Base-by-base conservation (phyloP, 495 filamentous ascomycete genomes). In the Aspergillus nidulans region DNA sequence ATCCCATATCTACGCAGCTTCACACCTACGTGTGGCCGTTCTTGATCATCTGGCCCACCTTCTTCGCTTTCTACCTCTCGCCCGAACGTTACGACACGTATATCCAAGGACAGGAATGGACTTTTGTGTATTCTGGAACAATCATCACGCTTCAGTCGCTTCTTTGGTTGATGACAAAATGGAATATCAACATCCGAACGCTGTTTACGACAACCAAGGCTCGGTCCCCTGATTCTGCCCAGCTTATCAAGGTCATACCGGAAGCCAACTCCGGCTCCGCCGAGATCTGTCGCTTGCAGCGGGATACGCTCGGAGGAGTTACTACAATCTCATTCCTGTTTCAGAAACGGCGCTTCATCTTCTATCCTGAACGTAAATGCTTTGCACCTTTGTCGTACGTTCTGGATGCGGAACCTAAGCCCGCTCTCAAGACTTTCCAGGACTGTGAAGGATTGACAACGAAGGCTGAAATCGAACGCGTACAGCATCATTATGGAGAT, bases 261-360 rank as follows among this genome's bases (percentile, higher is more conserved):
- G 76, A 88, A 40, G 85, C 85, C 48, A 99, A 97, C 65, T 90
- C 95, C 45, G 94, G 94, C 32, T 77, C 85, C 38, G 79, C 92
- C 24, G 94, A 97, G 62, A 95, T 99, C 46, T 96, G 91, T 72
- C 66, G 79, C 49, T 71, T 99, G 52, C 69, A 83, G 55, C 81
- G 82, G 58, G 90, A 96, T 56, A 89, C 78, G 68, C 75, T 79
- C 55, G 86, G 81, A 46, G 85, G 81, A 51, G 88, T 87, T 74
- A 75, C 81, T 23, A 94, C 85, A 40, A 66, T 87, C 1, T 96
- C 92, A 10, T 97, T 99, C 71, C 74, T 96, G 53, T 99, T 99
- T 77, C 94, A 99, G 76, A 99, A 97, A 74, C 89, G 94, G 60
- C 89, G 92, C 6, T 97, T 97, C 65, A 83, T 97, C 38, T 97